phyloP scores from a whole-genome alignment of 495 filamentous ascomycete species.

The Pyronema omphalodes region DNA sequence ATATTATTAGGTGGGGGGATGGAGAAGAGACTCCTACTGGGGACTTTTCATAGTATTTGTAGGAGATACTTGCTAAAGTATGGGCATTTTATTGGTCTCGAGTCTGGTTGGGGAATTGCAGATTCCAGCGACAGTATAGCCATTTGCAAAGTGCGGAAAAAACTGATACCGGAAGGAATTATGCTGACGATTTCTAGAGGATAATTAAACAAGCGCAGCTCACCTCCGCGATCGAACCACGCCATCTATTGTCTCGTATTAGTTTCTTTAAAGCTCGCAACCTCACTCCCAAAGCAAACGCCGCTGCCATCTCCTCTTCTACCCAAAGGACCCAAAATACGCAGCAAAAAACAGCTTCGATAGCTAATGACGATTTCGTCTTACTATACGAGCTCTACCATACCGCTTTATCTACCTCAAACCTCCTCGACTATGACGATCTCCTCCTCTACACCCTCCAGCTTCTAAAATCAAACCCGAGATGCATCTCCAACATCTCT shows the following conservation, averaged over 20 bases:
- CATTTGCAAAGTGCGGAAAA: slow-evolving; percentile 26
- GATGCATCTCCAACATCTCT: slow-evolving; percentile 82
- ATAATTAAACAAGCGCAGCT: slow-evolving; percentile 48
- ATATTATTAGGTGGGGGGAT: slow-evolving; percentile 57
- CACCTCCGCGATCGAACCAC: slow-evolving; percentile 41
- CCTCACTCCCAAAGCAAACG: slow-evolving; percentile 13
- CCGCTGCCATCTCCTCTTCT: slow-evolving; percentile 1
- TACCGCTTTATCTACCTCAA: slow-evolving; percentile 48
- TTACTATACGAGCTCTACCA: slow-evolving; percentile 67
- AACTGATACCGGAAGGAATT: neutral
- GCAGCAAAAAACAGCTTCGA: slow-evolving; percentile 30
- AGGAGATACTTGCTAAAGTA: slow-evolving; percentile 71
- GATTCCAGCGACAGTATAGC: slow-evolving; percentile 63
- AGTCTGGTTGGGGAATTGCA: slow-evolving; percentile 79
- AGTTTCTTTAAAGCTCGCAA: slow-evolving; percentile 65
- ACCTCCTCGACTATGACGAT: slow-evolving; percentile 90
- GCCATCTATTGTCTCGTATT: slow-evolving; percentile 51
- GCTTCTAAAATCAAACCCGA: slow-evolving; percentile 53
- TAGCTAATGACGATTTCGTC: slow-evolving; percentile 56
- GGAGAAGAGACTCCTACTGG: slow-evolving; percentile 64
- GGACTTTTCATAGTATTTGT: slow-evolving; percentile 92
- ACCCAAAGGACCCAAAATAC: slow-evolving; percentile 20
- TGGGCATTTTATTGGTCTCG: slow-evolving; percentile 67
- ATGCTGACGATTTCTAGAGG: slow-evolving; percentile 33
- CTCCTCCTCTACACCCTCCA: slow-evolving; percentile 70